These are phyloP conservation scores for Plasmodium cynomolgi DNA, from an alignment of 169 alveolate genomes.

Conservation along the genomic window DNA sequence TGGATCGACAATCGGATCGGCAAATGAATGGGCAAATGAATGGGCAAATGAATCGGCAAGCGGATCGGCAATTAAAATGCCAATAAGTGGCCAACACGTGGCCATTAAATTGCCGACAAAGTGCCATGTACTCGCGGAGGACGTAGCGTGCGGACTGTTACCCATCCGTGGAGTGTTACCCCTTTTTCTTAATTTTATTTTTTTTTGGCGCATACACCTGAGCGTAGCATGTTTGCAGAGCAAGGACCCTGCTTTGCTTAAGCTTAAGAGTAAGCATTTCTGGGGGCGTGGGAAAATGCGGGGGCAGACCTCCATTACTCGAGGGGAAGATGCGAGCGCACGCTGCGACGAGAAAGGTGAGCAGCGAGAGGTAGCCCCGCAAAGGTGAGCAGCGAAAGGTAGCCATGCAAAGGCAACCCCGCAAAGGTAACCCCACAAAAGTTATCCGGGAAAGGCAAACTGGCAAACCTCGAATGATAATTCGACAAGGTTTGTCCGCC, in stretches of 20 bases:
- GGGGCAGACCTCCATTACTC: neutral
- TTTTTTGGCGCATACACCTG: neutral
- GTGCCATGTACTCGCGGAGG: neutral
- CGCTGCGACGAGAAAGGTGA: neutral
- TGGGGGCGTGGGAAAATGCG: neutral
- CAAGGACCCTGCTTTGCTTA: neutral
- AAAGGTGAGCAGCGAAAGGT: neutral
- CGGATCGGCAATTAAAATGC: neutral
- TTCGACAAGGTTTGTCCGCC: neutral
- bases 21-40: no score
- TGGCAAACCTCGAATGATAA: neutral
- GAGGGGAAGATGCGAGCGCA: neutral
- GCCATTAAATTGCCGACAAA: neutral
- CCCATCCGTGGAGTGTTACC: neutral
- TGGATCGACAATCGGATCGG: neutral
- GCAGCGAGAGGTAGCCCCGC: neutral
- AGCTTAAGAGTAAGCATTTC: neutral
- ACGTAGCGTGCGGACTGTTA: neutral
- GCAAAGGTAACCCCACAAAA: no score
- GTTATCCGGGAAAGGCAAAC: neutral
- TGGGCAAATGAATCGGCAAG: neutral
- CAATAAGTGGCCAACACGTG: neutral
- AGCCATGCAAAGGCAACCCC: neutral
- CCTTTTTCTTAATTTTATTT: neutral
- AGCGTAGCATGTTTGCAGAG: neutral